Base-by-base conservation (phyloP, 176 grass and related monocot genomes). In the Miscanthus lutarioriparius region DNA sequence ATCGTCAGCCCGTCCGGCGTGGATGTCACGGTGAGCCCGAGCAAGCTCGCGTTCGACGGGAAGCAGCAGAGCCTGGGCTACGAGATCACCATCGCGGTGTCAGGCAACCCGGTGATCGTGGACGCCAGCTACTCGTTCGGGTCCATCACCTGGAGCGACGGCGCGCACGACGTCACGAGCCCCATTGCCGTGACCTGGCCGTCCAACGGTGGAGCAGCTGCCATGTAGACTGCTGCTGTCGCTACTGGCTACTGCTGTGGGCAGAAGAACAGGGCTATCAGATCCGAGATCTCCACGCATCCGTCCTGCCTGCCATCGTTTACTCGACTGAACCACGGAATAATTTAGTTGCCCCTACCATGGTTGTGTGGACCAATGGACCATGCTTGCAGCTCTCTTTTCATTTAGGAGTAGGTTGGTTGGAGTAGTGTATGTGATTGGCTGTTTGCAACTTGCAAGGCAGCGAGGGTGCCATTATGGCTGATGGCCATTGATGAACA, bases 111-210 rank as follows among this genome's bases (percentile, higher is more conserved):
- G 33, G 91, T 93, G 76, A 93, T 94, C 72, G 76, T 94, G 27
- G 87, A 82, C 2, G 20, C 10, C 3, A 83, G 71, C 66, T 79
- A 92, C 80, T 71, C 90, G 17, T 95, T 95, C 64, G 93, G 90
- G 56, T 90, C 81, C 0, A 76, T 95, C 77, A 88, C 82, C 0
- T 95, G 93, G 93, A 90, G 82, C 70, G 90, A 95, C 41, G 85
- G 88, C 69, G 64, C 3, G 47, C 90, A 95, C 72, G 27, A 84
- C 1, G 93, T 95, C 65, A 86, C 82, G 0, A 92, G 93, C 77
- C 87, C 93, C 77, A 95, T 95, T 70, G 85, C 93, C 25, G 85
- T 90, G 74, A 95, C 90, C 5, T 92, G 93, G 93, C 90, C 89
- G 38, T 62, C 69, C 53, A 89, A 54, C 73, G 84, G 74, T 40